These are phyloP conservation scores for Botryobasidium botryosum DNA, from an alignment of 768 basidiomycete species.

Conservation along the genomic window DNA sequence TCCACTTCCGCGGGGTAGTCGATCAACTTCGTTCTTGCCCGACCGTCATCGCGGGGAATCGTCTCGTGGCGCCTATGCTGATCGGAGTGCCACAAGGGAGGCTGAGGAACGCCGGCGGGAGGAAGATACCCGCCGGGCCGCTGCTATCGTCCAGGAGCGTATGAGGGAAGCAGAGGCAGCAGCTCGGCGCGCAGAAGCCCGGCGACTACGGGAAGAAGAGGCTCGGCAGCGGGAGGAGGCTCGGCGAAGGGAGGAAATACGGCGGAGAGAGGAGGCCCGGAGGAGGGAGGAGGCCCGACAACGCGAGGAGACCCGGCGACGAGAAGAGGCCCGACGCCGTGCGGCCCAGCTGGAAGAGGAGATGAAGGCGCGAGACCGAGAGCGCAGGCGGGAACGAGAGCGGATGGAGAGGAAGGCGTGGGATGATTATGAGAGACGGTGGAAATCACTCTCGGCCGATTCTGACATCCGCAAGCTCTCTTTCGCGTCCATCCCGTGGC, in stretches of 20 bases:
- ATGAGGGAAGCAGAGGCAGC: neutral
- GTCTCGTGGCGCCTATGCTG: neutral
- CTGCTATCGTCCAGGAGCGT: neutral
- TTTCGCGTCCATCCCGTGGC: constrained; percentile 12
- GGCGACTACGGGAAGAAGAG: neutral
- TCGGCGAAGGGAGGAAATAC: too few species aligned
- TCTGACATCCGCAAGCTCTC: constrained; percentile 1
- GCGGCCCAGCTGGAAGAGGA: neutral
- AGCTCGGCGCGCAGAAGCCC: neutral
- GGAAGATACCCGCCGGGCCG: too few species aligned
- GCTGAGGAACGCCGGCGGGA: constrained; percentile 6
- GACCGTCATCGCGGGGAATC: neutral
- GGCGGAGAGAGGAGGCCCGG: neutral
- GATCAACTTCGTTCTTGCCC: neutral
- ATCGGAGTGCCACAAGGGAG: neutral
- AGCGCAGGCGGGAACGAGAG: neutral
- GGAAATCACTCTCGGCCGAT: constrained; percentile 3
- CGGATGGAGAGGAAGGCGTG: constrained; percentile 4
- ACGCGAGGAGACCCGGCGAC: constrained; percentile 6
- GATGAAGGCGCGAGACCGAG: neutral
- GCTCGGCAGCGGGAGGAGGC: neutral
- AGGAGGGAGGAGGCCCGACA: neutral
- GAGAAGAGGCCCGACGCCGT: neutral
- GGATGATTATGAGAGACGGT: constrained; percentile 8
- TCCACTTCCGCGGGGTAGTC: neutral